Conservation (phyloP, 2,329 filamentous ascomycete species). For the Aspergillus sergii region DNA sequence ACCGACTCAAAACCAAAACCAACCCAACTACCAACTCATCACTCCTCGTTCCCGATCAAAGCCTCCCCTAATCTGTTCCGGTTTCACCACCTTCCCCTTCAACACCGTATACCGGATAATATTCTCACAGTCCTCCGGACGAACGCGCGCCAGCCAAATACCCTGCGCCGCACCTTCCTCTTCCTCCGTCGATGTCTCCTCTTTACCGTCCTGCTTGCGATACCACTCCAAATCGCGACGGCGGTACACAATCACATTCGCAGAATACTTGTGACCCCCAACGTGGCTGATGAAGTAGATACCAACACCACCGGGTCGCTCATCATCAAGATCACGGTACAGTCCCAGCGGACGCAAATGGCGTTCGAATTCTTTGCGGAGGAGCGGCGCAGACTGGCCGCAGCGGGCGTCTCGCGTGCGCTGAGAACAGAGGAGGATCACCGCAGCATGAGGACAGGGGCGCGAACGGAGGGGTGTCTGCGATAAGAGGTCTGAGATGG, state of each 20-base stretch:
- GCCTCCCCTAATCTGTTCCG: conserved; percentile 80
- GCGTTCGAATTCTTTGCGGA: conserved; percentile 86
- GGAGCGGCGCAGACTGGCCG: conserved; percentile 86
- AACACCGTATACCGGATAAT: conserved; percentile 85
- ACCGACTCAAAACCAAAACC: background rate
- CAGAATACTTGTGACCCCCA: conserved; percentile 93
- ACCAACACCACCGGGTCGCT: conserved; percentile 85
- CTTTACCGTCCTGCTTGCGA: conserved; percentile 22
- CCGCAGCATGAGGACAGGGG: conserved; percentile 76
- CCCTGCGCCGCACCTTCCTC: conserved; percentile 74
- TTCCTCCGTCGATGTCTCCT: conserved; percentile 35
- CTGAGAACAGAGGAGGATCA: conserved; percentile 93
- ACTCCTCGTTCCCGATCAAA: conserved; percentile 82
- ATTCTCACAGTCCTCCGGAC: conserved; percentile 89
- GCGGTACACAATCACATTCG: conserved; percentile 92
- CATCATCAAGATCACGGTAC: conserved; percentile 84
- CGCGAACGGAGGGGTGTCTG: conserved; percentile 56
- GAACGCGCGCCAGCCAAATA: conserved; percentile 86
- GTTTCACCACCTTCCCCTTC: conserved; percentile 93
- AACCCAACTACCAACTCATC: conserved; percentile 73
- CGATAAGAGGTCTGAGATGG: conserved; percentile 27
- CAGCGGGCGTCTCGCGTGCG: conserved; percentile 92
- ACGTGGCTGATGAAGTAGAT: conserved; percentile 97
- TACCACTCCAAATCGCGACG: conserved; percentile 50
- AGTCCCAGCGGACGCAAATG: conserved; percentile 83